Conservation (phyloP, 2,329 filamentous ascomycete species). For the Aspergillus hortae region DNA sequence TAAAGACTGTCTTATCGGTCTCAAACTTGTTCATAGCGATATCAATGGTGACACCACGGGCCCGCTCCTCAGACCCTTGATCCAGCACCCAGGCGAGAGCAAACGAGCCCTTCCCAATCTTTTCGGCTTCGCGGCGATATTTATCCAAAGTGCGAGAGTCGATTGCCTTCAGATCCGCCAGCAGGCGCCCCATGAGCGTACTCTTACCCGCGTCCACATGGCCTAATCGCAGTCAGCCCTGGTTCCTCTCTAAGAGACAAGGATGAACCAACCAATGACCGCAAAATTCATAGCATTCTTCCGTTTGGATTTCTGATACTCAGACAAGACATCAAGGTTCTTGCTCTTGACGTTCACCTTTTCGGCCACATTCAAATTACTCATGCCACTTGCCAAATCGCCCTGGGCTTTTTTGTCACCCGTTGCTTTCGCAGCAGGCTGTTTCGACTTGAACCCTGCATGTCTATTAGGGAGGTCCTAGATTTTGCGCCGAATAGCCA, state of each 20-base stretch:
- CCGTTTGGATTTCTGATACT: constrained; percentile 69
- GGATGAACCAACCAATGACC: constrained; percentile 68
- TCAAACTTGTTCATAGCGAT: constrained; percentile 94
- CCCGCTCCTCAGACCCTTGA: constrained; percentile 82
- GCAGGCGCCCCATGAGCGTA: constrained; percentile 91
- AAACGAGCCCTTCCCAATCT: constrained; percentile 91
- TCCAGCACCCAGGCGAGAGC: constrained; percentile 97
- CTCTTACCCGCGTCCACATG: constrained; percentile 98
- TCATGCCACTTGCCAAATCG: constrained; percentile 47
- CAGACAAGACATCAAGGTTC: constrained; percentile 77
- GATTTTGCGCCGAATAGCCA: constrained; percentile 45
- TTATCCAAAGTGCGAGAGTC: constrained; percentile 85
- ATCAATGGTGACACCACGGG: constrained; percentile 90
- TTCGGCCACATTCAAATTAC: constrained; percentile 49
- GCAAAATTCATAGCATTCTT: constrained; percentile 89
- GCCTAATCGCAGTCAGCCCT: constrained; percentile 49
- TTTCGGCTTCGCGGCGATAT: constrained; percentile 82
- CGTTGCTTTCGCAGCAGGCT: constrained; percentile 37
- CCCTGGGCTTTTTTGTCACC: constrained; percentile 40
- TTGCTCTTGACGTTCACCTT: constrained; percentile 61
- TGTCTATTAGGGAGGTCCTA: constrained; percentile 36
- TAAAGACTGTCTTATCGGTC: constrained; percentile 81
- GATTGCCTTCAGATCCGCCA: constrained; percentile 84
- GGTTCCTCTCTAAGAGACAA: not conserved
- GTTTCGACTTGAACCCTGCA: constrained; percentile 45